phyloP scores from a whole-genome alignment of 2,329 filamentous ascomycete genomes.

The Xylariaceae sp. region DNA sequence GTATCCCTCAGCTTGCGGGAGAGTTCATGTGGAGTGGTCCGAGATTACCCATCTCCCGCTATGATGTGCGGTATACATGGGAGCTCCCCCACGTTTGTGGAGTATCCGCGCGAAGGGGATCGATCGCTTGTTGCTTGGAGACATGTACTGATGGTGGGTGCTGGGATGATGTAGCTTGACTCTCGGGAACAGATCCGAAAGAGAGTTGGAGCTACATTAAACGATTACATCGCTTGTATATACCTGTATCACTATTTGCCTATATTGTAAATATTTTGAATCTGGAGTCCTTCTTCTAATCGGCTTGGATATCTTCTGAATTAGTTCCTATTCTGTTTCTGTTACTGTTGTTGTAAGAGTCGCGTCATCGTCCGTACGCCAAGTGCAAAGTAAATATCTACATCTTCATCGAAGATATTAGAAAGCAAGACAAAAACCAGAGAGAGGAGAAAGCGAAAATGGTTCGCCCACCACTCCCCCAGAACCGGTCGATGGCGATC shows the following conservation, averaged over 20 bases:
- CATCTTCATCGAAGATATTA: neutral
- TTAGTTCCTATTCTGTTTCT: too few relatives aligned
- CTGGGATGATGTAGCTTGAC: neutral
- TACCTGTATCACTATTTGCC: neutral
- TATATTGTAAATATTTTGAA: neutral
- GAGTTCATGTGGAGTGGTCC: too few relatives aligned
- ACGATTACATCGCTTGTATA: neutral
- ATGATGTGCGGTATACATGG: neutral
- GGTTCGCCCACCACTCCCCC: constrained; percentile 46
- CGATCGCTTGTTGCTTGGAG: constrained; percentile 6
- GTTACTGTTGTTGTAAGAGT: neutral
- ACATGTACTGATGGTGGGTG: constrained; percentile 7
- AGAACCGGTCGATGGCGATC: constrained; percentile 61
- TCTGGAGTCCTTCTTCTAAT: too few relatives aligned
- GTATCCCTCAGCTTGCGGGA: too few relatives aligned
- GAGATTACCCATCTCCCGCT: neutral
- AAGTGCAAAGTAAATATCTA: neutral
- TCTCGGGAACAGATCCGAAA: too few relatives aligned
- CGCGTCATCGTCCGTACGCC: neutral
- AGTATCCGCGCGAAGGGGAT: too few relatives aligned
- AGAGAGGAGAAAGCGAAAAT: constrained; percentile 35
- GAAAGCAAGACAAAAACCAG: neutral
- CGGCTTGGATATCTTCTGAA: too few relatives aligned
- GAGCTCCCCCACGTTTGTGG: constrained; percentile 25
- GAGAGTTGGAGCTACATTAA: neutral